Evolutionary conservation across 208 protist genomes (phyloP).

Genomic region (Strigomonas galati): DNA sequence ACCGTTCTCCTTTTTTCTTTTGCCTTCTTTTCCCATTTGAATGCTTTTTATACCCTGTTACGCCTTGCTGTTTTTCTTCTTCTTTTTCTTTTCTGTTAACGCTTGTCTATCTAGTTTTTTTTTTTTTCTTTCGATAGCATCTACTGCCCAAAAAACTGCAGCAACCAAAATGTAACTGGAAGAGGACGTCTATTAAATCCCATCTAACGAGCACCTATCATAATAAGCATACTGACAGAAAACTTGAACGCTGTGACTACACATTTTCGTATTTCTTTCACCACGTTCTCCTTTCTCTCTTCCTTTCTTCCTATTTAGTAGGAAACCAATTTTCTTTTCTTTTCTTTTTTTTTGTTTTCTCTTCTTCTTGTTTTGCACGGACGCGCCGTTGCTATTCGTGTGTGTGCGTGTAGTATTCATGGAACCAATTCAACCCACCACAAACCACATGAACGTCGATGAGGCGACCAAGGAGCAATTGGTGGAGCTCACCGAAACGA

Average conservation of each 20-base stretch:
- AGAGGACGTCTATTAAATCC: background rate
- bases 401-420: background rate
- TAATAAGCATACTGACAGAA: too few species aligned
- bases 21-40: too few species aligned
- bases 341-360: too few species aligned
- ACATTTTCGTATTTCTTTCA: background rate
- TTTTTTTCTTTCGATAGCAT: too few species aligned
- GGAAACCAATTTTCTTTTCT: background rate
- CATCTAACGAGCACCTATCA: too few species aligned
- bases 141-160: too few species aligned
- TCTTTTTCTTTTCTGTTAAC: constrained; percentile 4
- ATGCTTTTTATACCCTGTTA: background rate
- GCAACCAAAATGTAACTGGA: too few species aligned
- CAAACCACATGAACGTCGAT: constrained; percentile 22
- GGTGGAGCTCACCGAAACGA: constrained; percentile 47
- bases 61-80: background rate
- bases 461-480: constrained; percentile 61
- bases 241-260: too few species aligned
- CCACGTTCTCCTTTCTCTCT: too few species aligned
- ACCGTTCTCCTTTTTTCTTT: too few species aligned
- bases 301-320: background rate
- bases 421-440: background rate
- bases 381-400: background rate
- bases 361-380: too few species aligned
- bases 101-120: background rate